These are phyloP conservation scores for Brettanomyces bruxellensis DNA, from an alignment of 805 yeast species.

Conservation along the genomic window DNA sequence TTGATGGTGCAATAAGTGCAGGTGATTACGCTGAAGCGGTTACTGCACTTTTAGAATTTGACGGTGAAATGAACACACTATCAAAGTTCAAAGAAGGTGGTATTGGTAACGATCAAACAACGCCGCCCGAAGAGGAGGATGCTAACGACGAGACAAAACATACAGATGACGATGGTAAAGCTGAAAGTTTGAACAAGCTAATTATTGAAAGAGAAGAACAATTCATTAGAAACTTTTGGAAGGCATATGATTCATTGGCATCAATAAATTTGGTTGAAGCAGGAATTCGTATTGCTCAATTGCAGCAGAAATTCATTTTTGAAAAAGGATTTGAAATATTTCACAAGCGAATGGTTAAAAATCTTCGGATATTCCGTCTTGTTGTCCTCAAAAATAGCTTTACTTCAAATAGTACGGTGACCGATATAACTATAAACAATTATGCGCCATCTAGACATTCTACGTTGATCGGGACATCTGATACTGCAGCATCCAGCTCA, in stretches of 20 bases:
- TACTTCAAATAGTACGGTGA: conserved; percentile 15
- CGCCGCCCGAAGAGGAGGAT: conserved; percentile 12
- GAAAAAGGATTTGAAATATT: conserved; percentile 83
- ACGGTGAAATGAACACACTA: conserved; percentile 23
- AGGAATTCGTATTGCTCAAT: conserved; percentile 81
- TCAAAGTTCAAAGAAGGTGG: neutral
- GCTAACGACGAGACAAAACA: conserved; percentile 5
- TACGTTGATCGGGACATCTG: neutral
- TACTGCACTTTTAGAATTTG: conserved; percentile 73
- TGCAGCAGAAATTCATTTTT: conserved; percentile 74
- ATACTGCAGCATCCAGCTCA: conserved; percentile 6
- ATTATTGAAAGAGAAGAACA: conserved; percentile 23
- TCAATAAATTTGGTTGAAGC: conserved; percentile 43
- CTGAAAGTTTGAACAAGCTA: conserved; percentile 20
- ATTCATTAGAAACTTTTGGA: conserved; percentile 40
- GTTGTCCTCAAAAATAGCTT: conserved; percentile 77
- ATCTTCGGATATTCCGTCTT: conserved; percentile 69
- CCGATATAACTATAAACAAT: conserved; percentile 7
- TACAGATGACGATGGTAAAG: conserved; percentile 13
- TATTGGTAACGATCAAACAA: conserved; percentile 5
- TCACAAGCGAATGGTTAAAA: conserved; percentile 73
- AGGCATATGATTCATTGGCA: conserved; percentile 46
- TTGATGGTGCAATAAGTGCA: conserved; percentile 78
- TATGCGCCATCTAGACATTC: conserved; percentile 6
- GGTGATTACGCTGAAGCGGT: conserved; percentile 89